phyloP scores from a whole-genome alignment of 2,329 filamentous ascomycete genomes.

The Trichoderma koningiopsis region DNA sequence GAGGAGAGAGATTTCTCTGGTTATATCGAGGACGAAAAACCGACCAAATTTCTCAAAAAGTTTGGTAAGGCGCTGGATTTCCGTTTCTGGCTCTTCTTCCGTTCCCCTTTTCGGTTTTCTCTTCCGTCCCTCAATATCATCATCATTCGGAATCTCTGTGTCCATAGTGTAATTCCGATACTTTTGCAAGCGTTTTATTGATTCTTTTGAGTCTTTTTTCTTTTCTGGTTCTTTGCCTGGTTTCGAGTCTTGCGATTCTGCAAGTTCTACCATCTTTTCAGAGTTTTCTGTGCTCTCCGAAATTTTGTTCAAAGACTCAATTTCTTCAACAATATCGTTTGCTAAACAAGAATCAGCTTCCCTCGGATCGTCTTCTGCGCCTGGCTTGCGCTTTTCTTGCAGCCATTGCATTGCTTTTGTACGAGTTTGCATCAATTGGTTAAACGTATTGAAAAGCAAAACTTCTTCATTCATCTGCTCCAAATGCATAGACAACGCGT shows the following conservation, averaged over 20 bases:
- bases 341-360: neutral
- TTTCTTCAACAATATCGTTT: neutral
- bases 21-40: constrained; percentile 9
- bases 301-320: too few relatives aligned
- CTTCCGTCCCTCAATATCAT: neutral
- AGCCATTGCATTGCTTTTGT: neutral
- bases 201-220: too few relatives aligned
- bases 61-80: neutral
- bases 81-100: too few relatives aligned
- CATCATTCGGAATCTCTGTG: neutral
- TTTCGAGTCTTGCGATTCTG: too few relatives aligned
- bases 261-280: too few relatives aligned
- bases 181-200: neutral
- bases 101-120: too few relatives aligned
- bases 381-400: neutral
- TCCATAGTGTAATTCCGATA: neutral
- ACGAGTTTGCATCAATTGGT: neutral
- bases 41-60: neutral
- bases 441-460: neutral
- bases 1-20: neutral
- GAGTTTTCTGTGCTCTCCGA: too few relatives aligned
- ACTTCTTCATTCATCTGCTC: constrained; percentile 1
- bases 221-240: too few relatives aligned
- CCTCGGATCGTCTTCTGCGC: neutral
- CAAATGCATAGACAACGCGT: neutral